phyloP scores from a whole-genome alignment of 331 rosid species.

The Saraca asoca region DNA sequence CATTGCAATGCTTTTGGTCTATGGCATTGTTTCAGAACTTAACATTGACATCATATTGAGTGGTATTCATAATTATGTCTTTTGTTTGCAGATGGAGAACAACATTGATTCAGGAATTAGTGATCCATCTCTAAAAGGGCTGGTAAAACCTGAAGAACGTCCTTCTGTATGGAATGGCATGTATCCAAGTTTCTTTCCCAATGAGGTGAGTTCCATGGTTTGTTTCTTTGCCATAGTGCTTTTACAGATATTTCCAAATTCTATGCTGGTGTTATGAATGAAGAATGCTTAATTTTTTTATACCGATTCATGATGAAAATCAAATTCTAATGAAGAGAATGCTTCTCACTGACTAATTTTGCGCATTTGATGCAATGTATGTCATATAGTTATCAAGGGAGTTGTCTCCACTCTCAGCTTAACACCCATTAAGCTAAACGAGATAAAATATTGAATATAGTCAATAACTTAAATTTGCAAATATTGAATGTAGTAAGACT shows the following conservation, averaged over 20 bases:
- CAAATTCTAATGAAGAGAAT: constrained; percentile 4
- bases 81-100: constrained; percentile 66
- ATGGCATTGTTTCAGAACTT: constrained; percentile 6
- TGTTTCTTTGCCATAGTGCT: background rate
- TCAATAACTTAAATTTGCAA: no score
- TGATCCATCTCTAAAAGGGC: constrained; percentile 62
- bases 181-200: constrained; percentile 61
- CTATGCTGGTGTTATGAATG: background rate
- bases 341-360: background rate
- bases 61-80: constrained; percentile 6
- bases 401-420: background rate
- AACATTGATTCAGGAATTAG: constrained; percentile 45
- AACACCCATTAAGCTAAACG: no score
- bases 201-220: constrained; percentile 55
- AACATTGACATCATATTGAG: constrained; percentile 20
- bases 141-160: constrained; percentile 54
- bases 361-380: constrained; percentile 19
- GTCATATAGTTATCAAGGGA: background rate
- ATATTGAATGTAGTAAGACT: no score
- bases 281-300: constrained; percentile 7
- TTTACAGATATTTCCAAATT: no score
- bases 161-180: constrained; percentile 65
- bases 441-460: no score
- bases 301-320: background rate
- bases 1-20: constrained; percentile 6